Base-by-base conservation (phyloP, 1,284 basidiomycete genomes). In the Calocybe gambosa region DNA sequence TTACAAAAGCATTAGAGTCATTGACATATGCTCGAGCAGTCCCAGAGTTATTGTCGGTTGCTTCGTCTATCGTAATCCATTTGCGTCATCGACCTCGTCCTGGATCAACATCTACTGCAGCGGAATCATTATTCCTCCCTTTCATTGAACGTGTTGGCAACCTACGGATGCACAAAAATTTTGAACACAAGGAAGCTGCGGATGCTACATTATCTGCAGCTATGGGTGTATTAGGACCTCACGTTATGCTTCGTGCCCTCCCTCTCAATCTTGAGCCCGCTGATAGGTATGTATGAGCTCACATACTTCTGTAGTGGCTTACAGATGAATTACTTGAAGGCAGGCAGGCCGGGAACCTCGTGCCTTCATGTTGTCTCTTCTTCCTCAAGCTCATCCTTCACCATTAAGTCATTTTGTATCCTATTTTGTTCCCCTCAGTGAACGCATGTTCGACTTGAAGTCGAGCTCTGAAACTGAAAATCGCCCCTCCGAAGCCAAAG, bases 341-440 rank as follows among this genome's bases (percentile, higher is more conserved):
- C 68, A 77, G 65, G 71, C 74, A 39, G 77, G 79, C 29, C 70
- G 64, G 43, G 84, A 83, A 61, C 83, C 85, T 10, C 84, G 91
- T 38, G 96, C 95, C 1, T 97, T 91, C 74, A 75, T 99, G 19
- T 76, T 99, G 5, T 95, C 96, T 2, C 74, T 98, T 45, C 82
- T 99, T 47, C 70, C 85, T n/a, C 78, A 88, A 25, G 79, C 75
- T 58, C 93, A 83, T 77, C 88, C 83, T 58, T 94, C 78, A 49
- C 86, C 72, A 1, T 74, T 99, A 35, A 67, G 68, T 0, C 94
- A 95, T 68, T 99, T 99, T 60, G 75, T 92, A 13, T 75, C 78
- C 2, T 89, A 90, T 64, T 95, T 99, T 55, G 88, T 99, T 6
- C 93, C 96, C 12, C 70, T 99, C 29, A 96, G 92, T 33, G 94